Evolutionary conservation across 1,284 basidiomycete genomes (phyloP), one percentile per base, ranked within the genome.

Genomic region (Sporisorium scitamineum): DNA sequence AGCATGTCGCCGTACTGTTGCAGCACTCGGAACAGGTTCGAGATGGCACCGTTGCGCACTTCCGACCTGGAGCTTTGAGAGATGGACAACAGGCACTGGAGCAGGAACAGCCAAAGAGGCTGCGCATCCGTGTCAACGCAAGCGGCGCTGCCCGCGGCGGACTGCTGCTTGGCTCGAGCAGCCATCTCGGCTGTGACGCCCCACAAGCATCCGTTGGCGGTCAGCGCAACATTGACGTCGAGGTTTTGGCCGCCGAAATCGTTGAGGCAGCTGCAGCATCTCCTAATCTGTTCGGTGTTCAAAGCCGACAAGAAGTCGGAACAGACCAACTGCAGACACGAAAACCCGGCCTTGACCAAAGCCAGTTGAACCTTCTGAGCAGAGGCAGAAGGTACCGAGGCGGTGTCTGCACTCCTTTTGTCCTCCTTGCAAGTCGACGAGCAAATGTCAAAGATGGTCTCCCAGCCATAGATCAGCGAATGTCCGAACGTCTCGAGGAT

Each of bases 161-260:
- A 52, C 16, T 51, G 51, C 1, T 31, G 24, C 13, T 64, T 66
- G 45, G 66, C 68, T 34, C 67, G 61, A 4, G 68, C 58, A 1
- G 76, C 67, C 53, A 85, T 67, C 44, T 84, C 82, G n/a, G 83
- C 81, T 13, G 82, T 83, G 44, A 85, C 70, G 24, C 76, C 80
- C 84, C 83, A 83, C 11, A 85, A 61, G 44, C 77, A 70, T 14
- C 77, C 82, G 45, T 80, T 81, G 14, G 84, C 81, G 0, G 95
- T 96, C 51, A 99, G 88, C 1, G 95, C 93, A 57, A 98, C 96
- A 80, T 98, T 98, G 54, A 96, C 95, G 79, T 99, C 96, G 9
- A 88, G 87, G 3, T 90, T 89, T 81, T 98, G 96, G 26, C 91
- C 89, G 27, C 95, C 94, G 85, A 97, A 99, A 66, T 92, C 91